phyloP scores from a whole-genome alignment of 495 filamentous ascomycete species.

The Halenospora varia region DNA sequence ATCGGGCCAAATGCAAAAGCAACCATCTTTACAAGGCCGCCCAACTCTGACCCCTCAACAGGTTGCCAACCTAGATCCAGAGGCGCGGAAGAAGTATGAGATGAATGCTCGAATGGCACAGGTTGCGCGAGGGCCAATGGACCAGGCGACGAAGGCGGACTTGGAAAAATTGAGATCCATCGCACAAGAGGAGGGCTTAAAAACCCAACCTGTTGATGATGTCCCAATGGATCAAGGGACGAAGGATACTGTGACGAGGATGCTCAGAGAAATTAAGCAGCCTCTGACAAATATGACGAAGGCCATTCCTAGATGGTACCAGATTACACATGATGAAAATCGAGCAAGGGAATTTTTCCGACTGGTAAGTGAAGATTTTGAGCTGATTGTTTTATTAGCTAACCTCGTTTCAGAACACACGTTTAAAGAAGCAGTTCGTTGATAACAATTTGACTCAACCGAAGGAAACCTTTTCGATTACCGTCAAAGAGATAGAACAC shows the following conservation, averaged over 20 bases:
- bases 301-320: slow-evolving; percentile 37
- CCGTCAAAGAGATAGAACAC: slow-evolving; percentile 49
- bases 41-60: slow-evolving; percentile 43
- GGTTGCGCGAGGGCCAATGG: background rate
- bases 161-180: slow-evolving; percentile 14
- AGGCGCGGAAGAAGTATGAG: slow-evolving; percentile 30
- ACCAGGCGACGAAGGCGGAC: slow-evolving; percentile 7
- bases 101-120: slow-evolving; percentile 12
- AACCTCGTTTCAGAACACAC: no score
- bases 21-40: slow-evolving; percentile 25
- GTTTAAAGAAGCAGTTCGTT: slow-evolving; percentile 59
- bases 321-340: slow-evolving; percentile 35
- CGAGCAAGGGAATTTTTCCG: slow-evolving; percentile 42
- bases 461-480: slow-evolving; percentile 55
- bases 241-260: slow-evolving; percentile 29
- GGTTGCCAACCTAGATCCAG: slow-evolving; percentile 44
- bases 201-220: slow-evolving; percentile 26
- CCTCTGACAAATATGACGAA: slow-evolving; percentile 35
- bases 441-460: slow-evolving; percentile 40
- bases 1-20: slow-evolving; percentile 28
- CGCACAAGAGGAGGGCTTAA: slow-evolving; percentile 18
- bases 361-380: slow-evolving; percentile 32
- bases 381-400: slow-evolving; percentile 1
- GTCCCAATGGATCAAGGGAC: slow-evolving; percentile 37
- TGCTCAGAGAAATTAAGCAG: slow-evolving; percentile 26